A percentile compares a stretch with the other conserved stretches of the same genome.
Conservation (phyloP, 1,284 basidiomycete genomes). For the Violaceomyces palustris region DNA sequence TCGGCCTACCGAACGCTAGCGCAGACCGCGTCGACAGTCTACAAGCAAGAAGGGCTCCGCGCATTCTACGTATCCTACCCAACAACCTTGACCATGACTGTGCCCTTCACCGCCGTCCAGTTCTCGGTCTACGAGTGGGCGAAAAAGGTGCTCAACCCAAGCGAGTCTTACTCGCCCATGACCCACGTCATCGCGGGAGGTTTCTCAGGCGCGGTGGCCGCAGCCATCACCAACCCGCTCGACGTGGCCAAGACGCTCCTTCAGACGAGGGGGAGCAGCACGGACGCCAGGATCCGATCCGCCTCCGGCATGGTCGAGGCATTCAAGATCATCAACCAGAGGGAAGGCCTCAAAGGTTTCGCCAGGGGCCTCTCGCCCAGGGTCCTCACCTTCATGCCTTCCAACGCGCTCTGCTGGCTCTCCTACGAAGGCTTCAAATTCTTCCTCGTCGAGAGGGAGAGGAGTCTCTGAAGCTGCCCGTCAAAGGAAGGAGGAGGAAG, state of each 20-base stretch:
- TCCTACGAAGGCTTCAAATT: conserved; percentile 52
- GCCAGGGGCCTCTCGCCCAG: conserved; percentile 81
- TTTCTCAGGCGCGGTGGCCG: conserved; percentile 86
- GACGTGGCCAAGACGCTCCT: conserved; percentile 98
- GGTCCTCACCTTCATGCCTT: conserved; percentile 92
- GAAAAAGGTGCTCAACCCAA: conserved; percentile 81
- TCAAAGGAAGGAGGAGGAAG: too few relatives aligned
- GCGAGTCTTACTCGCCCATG: conserved; percentile 77
- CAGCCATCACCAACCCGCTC: conserved; percentile 89
- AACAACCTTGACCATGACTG: conserved; percentile 85
- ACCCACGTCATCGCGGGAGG: conserved; percentile 89
- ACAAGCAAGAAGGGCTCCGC: conserved; percentile 74
- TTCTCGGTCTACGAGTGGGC: conserved; percentile 94
- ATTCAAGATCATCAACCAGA: conserved; percentile 75
- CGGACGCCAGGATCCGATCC: conserved; percentile 75
- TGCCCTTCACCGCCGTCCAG: conserved; percentile 97
- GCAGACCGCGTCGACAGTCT: conserved; percentile 76
- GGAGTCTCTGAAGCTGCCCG: too few relatives aligned
- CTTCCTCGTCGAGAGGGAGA: conserved; percentile 42
- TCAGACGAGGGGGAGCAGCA: conserved; percentile 83
- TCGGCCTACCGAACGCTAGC: conserved; percentile 81
- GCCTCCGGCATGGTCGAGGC: conserved; percentile 83
- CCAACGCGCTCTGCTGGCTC: conserved; percentile 94
- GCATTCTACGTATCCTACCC: conserved; percentile 99
- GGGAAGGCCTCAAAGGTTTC: conserved; percentile 82